These are phyloP conservation scores for Fraxinus baroniana DNA, from an alignment of 305 asterid species.

Conservation along the genomic window DNA sequence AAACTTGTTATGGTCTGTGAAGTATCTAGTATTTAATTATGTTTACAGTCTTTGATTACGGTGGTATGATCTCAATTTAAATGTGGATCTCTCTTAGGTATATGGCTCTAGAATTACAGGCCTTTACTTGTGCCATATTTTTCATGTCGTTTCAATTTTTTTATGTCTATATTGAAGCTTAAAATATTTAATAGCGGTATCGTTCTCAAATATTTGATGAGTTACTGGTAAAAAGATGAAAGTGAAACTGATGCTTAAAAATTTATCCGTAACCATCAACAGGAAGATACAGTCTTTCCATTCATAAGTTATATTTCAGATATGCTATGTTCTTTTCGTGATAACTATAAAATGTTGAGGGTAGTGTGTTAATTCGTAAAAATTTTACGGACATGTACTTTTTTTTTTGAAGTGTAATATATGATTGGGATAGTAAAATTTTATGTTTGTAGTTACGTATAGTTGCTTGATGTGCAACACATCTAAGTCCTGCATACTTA, in stretches of 20 bases:
- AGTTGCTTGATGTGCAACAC: not conserved
- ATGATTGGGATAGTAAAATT: not conserved
- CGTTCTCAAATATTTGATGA: not conserved
- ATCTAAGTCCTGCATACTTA: not conserved
- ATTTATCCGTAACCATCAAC: not conserved
- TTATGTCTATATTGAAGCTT: not conserved
- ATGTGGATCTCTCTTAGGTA: conserved; percentile 25
- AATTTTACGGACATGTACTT: not conserved
- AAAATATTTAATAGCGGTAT: not conserved
- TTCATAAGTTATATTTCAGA: not conserved
- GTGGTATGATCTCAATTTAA: conserved; percentile 49
- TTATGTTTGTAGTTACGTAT: not conserved
- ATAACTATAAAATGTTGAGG: not conserved
- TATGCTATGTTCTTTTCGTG: not conserved
- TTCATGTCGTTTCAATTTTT: not conserved
- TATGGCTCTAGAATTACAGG: not conserved
- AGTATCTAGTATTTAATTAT: conserved; percentile 19
- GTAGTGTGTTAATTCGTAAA: not conserved
- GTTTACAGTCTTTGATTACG: conserved; percentile 66
- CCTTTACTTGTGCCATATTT: not conserved
- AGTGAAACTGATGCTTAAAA: not conserved
- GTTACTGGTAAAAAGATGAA: not conserved
- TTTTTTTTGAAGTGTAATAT: not conserved
- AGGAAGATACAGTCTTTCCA: not conserved
- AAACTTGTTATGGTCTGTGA: conserved; percentile 15